Evolutionary conservation across 192 early-diverging fungal species (phyloP).

Genomic region (Coemansia sp.): DNA sequence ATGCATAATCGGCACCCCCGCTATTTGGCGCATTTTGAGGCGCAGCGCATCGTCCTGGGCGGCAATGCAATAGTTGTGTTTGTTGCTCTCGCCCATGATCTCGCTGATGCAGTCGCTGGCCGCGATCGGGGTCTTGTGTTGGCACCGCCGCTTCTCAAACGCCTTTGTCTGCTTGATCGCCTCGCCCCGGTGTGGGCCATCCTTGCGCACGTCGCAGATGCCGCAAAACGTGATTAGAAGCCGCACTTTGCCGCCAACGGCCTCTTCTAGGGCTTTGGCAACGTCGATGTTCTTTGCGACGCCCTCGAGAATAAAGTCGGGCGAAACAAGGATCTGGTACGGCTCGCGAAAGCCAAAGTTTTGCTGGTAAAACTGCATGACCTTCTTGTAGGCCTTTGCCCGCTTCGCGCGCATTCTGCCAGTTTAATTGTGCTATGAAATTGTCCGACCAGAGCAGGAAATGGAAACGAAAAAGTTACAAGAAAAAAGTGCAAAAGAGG

Average conservation of each 20-base stretch:
- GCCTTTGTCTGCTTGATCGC: slow-evolving; percentile 59
- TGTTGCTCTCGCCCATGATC: slow-evolving; percentile 72
- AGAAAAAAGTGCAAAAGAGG: too few relatives aligned
- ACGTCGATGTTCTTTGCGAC: slow-evolving; percentile 62
- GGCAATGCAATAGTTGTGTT: slow-evolving; percentile 82
- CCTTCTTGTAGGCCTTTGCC: too few relatives aligned
- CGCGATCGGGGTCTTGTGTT: slow-evolving; percentile 61
- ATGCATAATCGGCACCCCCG: slow-evolving; percentile 85
- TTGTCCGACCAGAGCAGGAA: too few relatives aligned
- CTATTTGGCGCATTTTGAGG: slow-evolving; percentile 57
- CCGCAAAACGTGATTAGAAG: slow-evolving; percentile 73
- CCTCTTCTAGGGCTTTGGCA: slow-evolving; percentile 57
- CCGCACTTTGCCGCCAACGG: slow-evolving; percentile 62
- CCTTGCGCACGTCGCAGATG: slow-evolving; percentile 63
- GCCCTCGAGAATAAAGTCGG: slow-evolving; percentile 73
- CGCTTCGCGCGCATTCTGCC: too few relatives aligned
- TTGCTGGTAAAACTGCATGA: slow-evolving; percentile 73
- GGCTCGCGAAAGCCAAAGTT: slow-evolving; percentile 86
- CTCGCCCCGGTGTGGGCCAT: slow-evolving; percentile 57
- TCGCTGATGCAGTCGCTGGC: slow-evolving; percentile 63
- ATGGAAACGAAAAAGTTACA: too few relatives aligned
- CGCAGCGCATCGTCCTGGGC: slow-evolving; percentile 72
- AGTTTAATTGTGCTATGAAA: too few relatives aligned
- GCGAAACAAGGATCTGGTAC: slow-evolving; percentile 86
- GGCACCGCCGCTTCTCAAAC: slow-evolving; percentile 79